phyloP scores from a whole-genome alignment of 2,329 filamentous ascomycete species.

The Macrophomina phaseolina region DNA sequence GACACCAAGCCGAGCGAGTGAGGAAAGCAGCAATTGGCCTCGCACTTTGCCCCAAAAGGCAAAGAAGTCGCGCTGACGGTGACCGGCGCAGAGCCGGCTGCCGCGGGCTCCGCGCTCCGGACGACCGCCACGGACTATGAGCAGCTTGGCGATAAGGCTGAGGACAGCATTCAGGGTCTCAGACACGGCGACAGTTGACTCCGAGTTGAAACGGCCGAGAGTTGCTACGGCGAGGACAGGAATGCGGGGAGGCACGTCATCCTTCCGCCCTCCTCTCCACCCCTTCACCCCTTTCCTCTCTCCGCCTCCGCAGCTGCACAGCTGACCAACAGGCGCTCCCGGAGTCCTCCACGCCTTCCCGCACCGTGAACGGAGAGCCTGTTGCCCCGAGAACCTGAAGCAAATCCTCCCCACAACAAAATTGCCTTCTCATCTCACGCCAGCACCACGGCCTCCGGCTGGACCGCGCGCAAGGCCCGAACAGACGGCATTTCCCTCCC shows the following conservation, averaged over 20 bases:
- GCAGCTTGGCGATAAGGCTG: background rate
- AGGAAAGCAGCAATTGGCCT: background rate
- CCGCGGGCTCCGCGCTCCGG: background rate
- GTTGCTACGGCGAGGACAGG: too few species aligned
- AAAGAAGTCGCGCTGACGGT: background rate
- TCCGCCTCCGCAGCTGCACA: background rate
- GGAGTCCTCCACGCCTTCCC: background rate
- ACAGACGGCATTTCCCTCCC: background rate
- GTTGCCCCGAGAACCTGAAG: background rate
- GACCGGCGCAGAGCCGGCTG: background rate
- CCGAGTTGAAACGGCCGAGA: background rate
- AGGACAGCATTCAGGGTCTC: background rate
- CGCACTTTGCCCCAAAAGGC: background rate
- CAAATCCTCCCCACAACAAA: background rate
- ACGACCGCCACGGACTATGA: background rate
- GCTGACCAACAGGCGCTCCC: background rate
- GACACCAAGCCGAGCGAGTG: too few species aligned
- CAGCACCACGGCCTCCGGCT: background rate
- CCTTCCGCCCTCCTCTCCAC: slow-evolving; percentile 14
- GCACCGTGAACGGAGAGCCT: background rate
- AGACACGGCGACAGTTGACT: background rate
- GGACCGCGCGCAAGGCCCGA: background rate
- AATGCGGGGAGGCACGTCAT: too few species aligned
- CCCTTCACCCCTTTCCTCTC: background rate
- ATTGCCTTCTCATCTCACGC: too few species aligned